phyloP scores from a whole-genome alignment of 2,329 filamentous ascomycete species.

The Paecilomyces sp. region DNA sequence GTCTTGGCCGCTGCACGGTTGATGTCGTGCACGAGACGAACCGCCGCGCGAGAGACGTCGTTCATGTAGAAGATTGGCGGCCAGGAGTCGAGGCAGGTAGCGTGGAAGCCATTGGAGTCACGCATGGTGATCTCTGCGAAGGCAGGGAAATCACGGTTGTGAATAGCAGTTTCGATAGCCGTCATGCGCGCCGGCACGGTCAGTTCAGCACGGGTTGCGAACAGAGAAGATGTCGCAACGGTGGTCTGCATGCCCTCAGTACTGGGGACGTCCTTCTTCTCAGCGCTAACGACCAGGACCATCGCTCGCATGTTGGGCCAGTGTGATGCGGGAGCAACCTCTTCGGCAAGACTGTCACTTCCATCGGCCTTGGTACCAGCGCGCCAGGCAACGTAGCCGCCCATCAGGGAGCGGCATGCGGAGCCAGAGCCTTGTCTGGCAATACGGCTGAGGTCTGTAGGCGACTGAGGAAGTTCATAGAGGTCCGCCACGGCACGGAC shows the following conservation, averaged over 20 bases:
- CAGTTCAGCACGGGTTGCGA: slow-evolving; percentile 63
- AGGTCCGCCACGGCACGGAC: slow-evolving; percentile 82
- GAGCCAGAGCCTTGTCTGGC: slow-evolving; percentile 92
- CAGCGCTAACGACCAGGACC: slow-evolving; percentile 83
- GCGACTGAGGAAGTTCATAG: slow-evolving; percentile 74
- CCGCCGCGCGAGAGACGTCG: slow-evolving; percentile 79
- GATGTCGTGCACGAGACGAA: slow-evolving; percentile 81
- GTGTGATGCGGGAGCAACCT: slow-evolving; percentile 80
- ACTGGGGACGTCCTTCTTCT: slow-evolving; percentile 91
- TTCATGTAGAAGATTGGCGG: slow-evolving; percentile 99
- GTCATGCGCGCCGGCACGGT: slow-evolving; percentile 80
- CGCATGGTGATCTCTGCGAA: slow-evolving; percentile 93
- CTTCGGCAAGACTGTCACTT: slow-evolving; percentile 76
- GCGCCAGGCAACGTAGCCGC: slow-evolving; percentile 93
- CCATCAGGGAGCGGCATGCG: slow-evolving; percentile 86
- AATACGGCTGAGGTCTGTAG: slow-evolving; percentile 78
- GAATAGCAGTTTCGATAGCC: slow-evolving; percentile 76
- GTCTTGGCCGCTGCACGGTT: slow-evolving; percentile 72
- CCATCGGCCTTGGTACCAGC: slow-evolving; percentile 71
- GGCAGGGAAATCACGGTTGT: slow-evolving; percentile 68
- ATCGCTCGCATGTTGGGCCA: slow-evolving; percentile 94
- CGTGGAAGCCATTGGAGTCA: slow-evolving; percentile 96
- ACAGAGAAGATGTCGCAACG: slow-evolving; percentile 82
- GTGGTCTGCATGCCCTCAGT: slow-evolving; percentile 97
- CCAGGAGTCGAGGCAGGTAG: slow-evolving; percentile 87